Base-by-base conservation (phyloP, 306 rosid species). In the Glycine soja region DNA sequence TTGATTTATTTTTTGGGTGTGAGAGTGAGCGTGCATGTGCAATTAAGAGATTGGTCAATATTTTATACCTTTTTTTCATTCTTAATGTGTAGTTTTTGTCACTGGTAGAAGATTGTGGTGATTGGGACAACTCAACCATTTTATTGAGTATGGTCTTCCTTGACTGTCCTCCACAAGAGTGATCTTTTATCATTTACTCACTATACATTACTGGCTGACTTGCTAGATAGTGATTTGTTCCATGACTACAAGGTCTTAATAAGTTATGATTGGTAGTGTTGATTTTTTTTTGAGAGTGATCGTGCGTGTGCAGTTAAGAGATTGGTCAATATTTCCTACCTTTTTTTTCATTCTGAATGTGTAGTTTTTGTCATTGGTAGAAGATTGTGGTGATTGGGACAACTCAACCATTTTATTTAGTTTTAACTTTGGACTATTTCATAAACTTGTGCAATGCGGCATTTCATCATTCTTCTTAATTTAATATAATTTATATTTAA, bases 101-200 rank as follows among this genome's bases (percentile, higher is more conserved):
- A 30, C 14, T 32, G 8, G 62, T 14, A 1, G 10, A 51, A 40
- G 36, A 14, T 51, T 71, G 62, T n/a, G 45, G 59, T 71, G 58
- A 63, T 64, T 81, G n/a, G n/a, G n/a, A n/a, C n/a, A n/a, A n/a
- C n/a, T n/a, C n/a, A n/a, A n/a, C n/a, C n/a, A n/a, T n/a, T n/a
- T n/a, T n/a, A n/a, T n/a, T n/a, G n/a, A 63, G 82, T 24, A 63
- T 74, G 66, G 45, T 68, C 79, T 78, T 66, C 43, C 51, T 72
- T 45, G 54, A 53, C 18, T 16, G 34, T 46, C 51, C 40, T n/a
- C n/a, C n/a, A 30, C 75, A 30, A 62, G 62, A 51, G 47, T 59
- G 47, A 72, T 57, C 72, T 81, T 51, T 56, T 51, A 61, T 64
- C 36, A 24, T 65, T 80, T 77, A 77, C 57, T 47, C n/a, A 38